Conservation (phyloP, 345 rosid species). For the Jatropha curcas region DNA sequence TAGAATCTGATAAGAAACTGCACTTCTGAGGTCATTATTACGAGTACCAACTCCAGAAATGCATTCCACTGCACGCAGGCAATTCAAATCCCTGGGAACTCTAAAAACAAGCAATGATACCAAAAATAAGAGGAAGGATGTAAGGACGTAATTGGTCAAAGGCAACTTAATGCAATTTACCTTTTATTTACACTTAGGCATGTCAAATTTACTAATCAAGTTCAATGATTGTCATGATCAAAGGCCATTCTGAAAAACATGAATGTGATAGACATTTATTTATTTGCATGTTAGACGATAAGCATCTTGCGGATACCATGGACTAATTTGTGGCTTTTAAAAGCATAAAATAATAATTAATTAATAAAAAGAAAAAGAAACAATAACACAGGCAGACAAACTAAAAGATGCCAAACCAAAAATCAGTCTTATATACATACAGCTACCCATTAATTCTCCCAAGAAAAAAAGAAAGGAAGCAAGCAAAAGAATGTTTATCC, state of each 20-base stretch:
- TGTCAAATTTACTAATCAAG: neutral
- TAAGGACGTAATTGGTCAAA: neutral
- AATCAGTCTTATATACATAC: neutral
- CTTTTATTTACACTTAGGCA: neutral
- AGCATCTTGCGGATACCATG: neutral
- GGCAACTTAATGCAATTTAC: neutral
- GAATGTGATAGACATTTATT: neutral
- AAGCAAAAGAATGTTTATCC: neutral
- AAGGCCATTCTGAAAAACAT: neutral
- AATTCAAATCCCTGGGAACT: slow-evolving; percentile 72
- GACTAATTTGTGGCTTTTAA: neutral
- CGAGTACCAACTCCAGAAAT: slow-evolving; percentile 54
- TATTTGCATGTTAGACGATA: neutral
- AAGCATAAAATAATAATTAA: neutral
- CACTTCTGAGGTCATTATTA: slow-evolving; percentile 64
- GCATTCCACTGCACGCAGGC: slow-evolving; percentile 73
- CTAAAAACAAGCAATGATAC: slow-evolving; percentile 41
- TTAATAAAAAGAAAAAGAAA: neutral
- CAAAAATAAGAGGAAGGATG: neutral
- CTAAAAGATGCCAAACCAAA: neutral
- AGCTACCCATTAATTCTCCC: neutral
- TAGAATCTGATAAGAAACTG: slow-evolving; percentile 58
- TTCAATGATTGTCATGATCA: neutral
- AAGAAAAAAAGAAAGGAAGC: neutral
- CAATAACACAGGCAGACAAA: neutral